These are phyloP conservation scores for Trichoderma reesei DNA, from an alignment of 495 filamentous ascomycete species.

Conservation along the genomic window DNA sequence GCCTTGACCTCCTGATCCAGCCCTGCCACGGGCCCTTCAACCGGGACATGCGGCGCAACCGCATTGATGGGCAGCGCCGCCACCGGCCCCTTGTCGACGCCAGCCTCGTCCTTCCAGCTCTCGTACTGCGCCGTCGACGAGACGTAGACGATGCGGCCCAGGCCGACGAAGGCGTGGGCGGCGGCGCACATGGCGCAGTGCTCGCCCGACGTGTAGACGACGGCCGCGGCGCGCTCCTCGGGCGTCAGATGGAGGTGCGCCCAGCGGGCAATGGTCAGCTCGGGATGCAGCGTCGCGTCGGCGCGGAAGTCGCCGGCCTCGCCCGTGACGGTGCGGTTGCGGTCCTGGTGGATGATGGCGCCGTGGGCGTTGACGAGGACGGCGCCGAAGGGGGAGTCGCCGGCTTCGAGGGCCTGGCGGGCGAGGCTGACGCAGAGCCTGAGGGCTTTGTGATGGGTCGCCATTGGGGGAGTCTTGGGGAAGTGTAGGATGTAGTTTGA, in stretches of 20 bases:
- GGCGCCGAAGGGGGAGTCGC: slow-evolving; percentile 25
- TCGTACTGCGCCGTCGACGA: slow-evolving; percentile 10
- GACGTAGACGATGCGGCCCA: slow-evolving; percentile 24
- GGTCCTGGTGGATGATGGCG: slow-evolving; percentile 11
- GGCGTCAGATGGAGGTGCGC: slow-evolving; percentile 17
- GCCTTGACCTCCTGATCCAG: slow-evolving; percentile 12
- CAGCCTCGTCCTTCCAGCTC: slow-evolving; percentile 11
- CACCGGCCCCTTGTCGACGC: not conserved
- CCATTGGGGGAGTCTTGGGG: too few species aligned
- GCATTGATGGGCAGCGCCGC: not conserved
- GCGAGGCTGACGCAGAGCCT: slow-evolving; percentile 19
- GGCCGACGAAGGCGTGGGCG: slow-evolving; percentile 21
- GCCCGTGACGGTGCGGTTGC: slow-evolving; percentile 14
- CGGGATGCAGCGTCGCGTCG: slow-evolving; percentile 16
- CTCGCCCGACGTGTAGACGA: slow-evolving; percentile 28
- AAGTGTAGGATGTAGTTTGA: too few species aligned
- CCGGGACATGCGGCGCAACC: slow-evolving; percentile 9
- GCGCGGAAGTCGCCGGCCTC: not conserved
- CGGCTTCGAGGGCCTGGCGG: slow-evolving; percentile 21
- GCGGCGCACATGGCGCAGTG: slow-evolving; percentile 29
- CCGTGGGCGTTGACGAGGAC: slow-evolving; percentile 12
- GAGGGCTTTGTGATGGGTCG: not conserved
- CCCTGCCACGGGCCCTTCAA: slow-evolving; percentile 11
- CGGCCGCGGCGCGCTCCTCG: slow-evolving; percentile 19
- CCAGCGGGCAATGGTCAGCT: slow-evolving; percentile 17